phyloP scores from a whole-genome alignment of 257 asterid genomes.

The Rehmannia glutinosa region DNA sequence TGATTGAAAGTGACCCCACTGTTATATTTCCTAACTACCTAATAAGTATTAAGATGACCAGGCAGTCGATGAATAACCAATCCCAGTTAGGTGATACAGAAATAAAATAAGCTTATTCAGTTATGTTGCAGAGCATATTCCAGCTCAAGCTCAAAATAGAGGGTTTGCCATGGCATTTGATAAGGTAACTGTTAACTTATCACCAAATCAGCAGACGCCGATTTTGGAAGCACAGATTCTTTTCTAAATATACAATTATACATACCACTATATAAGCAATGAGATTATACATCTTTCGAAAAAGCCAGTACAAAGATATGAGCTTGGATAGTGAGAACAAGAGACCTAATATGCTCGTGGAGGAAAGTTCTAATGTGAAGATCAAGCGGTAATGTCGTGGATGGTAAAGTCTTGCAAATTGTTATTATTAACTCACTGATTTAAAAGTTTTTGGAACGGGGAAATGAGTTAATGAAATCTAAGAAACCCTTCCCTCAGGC shows the following conservation, averaged over 20 bases:
- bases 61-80: not conserved
- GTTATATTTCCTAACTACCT: not conserved
- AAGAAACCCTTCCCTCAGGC: not conserved
- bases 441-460: not conserved
- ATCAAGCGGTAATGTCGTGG: not conserved
- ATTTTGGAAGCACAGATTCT: not conserved
- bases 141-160: not conserved
- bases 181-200: not conserved
- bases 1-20: not conserved
- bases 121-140: conserved; percentile 4
- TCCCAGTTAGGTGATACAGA: not conserved
- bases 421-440: not conserved
- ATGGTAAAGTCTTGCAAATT: not conserved
- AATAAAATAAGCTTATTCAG: not conserved
- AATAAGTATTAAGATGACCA: not conserved
- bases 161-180: not conserved
- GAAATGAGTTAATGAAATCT: not conserved
- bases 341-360: not conserved
- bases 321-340: not conserved
- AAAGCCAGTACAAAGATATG: not conserved
- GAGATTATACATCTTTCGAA: not conserved
- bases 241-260: not conserved
- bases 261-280: not conserved
- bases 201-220: not conserved
- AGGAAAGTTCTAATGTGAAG: not conserved